phyloP scores from a whole-genome alignment of 768 basidiomycete genomes.

The Tylopilus vinaceipallidus region DNA sequence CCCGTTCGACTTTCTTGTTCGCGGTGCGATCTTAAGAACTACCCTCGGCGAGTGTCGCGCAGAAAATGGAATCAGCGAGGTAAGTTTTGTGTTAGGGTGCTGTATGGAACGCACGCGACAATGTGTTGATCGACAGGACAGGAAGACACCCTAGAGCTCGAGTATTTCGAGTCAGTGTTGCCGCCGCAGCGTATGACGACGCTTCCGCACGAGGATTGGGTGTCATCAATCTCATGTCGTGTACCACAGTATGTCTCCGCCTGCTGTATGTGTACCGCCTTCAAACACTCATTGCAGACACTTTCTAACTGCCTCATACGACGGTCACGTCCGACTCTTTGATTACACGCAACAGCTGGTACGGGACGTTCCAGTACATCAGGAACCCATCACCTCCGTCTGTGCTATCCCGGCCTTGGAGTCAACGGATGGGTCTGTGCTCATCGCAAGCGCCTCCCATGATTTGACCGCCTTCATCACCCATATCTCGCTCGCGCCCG shows the following conservation, averaged over 20 bases:
- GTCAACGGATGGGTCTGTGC: slow-evolving; percentile 31
- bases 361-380: slow-evolving; percentile 50
- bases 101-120: background rate
- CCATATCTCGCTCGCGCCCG: slow-evolving; percentile 8
- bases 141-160: slow-evolving; percentile 91
- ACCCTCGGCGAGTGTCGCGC: slow-evolving; percentile 73
- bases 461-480: slow-evolving; percentile 71
- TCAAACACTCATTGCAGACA: slow-evolving; percentile 38
- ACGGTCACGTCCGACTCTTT: slow-evolving; percentile 72
- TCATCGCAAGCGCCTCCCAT: slow-evolving; percentile 72
- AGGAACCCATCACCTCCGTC: slow-evolving; percentile 66
- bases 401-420: slow-evolving; percentile 46
- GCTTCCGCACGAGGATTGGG: slow-evolving; percentile 91
- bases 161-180: slow-evolving; percentile 87
- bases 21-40: slow-evolving; percentile 74
- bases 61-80: slow-evolving; percentile 70
- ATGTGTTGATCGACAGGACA: slow-evolving; percentile 29
- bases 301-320: slow-evolving; percentile 80
- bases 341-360: slow-evolving; percentile 63
- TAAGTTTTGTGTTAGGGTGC: slow-evolving; percentile 20
- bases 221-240: slow-evolving; percentile 45
- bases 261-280: background rate
- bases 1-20: slow-evolving; percentile 91
- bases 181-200: slow-evolving; percentile 81
- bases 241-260: slow-evolving; percentile 14